These are phyloP conservation scores for Aspergillus oerlinghausenensis DNA, from an alignment of 2,329 filamentous ascomycete genomes.

Conservation along the genomic window DNA sequence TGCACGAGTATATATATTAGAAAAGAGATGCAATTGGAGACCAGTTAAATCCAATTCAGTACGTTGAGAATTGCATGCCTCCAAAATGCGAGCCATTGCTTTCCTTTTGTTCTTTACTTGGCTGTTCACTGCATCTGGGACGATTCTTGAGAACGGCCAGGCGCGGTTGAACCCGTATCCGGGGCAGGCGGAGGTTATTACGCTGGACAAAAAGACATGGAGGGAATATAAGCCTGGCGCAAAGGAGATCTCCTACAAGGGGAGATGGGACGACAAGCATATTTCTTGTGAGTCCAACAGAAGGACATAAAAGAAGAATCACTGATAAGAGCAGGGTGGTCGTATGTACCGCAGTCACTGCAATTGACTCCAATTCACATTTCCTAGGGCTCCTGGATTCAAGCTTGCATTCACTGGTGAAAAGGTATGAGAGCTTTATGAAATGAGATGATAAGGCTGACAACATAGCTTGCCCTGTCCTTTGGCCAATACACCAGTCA, in stretches of 20 bases:
- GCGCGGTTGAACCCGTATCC: conserved; percentile 34
- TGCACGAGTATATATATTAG: background rate
- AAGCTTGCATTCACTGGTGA: conserved; percentile 54
- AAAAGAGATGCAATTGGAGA: background rate
- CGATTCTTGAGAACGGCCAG: conserved; percentile 42
- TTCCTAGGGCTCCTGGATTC: conserved; percentile 45
- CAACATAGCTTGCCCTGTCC: conserved; percentile 43
- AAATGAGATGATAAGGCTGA: background rate
- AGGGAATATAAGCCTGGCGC: conserved; percentile 49
- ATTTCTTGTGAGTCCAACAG: conserved; percentile 43
- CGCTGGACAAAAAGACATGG: conserved; percentile 32
- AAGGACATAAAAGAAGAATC: no score
- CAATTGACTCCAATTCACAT: background rate
- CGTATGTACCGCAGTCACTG: conserved; percentile 37
- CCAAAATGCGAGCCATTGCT: background rate
- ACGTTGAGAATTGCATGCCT: background rate
- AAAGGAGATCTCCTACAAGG: conserved; percentile 56
- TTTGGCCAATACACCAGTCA: conserved; percentile 50
- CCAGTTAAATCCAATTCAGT: background rate
- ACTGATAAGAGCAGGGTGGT: conserved; percentile 43
- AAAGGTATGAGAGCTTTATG: conserved; percentile 25
- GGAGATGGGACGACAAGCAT: conserved; percentile 56
- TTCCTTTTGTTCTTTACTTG: background rate
- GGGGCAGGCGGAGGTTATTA: conserved; percentile 29
- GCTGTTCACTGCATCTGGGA: conserved; percentile 22